Percentiles rank a stretch among this genome's conserved stretches.
Conservation (phyloP, 2,329 filamentous ascomycete genomes). For the Beauveria bassiana region DNA sequence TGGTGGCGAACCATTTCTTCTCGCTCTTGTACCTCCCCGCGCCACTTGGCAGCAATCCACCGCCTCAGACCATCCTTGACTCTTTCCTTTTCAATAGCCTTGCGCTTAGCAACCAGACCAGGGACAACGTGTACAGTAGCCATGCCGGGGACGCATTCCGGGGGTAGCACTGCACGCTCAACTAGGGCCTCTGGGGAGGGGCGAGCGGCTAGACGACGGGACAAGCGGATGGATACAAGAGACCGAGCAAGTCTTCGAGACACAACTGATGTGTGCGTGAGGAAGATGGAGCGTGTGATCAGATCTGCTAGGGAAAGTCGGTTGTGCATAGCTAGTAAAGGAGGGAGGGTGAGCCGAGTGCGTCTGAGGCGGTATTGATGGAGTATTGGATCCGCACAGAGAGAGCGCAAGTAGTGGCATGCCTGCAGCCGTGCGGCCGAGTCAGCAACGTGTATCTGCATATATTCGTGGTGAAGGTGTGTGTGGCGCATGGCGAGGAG, state of each 20-base stretch:
- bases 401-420: constrained; percentile 51
- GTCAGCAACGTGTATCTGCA: constrained; percentile 9
- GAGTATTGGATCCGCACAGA: constrained; percentile 58
- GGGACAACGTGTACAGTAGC: constrained; percentile 42
- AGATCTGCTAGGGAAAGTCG: constrained; percentile 55
- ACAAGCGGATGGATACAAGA: constrained; percentile 57
- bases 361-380: constrained; percentile 54
- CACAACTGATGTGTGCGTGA: constrained; percentile 57
- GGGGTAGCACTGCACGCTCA: constrained; percentile 55
- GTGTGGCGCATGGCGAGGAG: not conserved
- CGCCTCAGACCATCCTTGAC: constrained; percentile 58
- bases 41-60: constrained; percentile 57
- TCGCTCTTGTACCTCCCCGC: constrained; percentile 41
- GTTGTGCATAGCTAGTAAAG: constrained; percentile 47
- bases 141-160: constrained; percentile 50
- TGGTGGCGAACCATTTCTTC: constrained; percentile 38
- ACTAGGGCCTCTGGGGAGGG: constrained; percentile 55
- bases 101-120: constrained; percentile 52
- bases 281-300: constrained; percentile 56
- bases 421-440: constrained; percentile 33
- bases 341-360: constrained; percentile 45
- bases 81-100: constrained; percentile 57
- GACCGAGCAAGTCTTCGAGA: constrained; percentile 56
- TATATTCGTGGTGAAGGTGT: not conserved
- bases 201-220: constrained; percentile 51